These are phyloP conservation scores for Umbelopsis sp. DNA, from an alignment of 371 early-diverging fungal genomes.

Conservation along the genomic window DNA sequence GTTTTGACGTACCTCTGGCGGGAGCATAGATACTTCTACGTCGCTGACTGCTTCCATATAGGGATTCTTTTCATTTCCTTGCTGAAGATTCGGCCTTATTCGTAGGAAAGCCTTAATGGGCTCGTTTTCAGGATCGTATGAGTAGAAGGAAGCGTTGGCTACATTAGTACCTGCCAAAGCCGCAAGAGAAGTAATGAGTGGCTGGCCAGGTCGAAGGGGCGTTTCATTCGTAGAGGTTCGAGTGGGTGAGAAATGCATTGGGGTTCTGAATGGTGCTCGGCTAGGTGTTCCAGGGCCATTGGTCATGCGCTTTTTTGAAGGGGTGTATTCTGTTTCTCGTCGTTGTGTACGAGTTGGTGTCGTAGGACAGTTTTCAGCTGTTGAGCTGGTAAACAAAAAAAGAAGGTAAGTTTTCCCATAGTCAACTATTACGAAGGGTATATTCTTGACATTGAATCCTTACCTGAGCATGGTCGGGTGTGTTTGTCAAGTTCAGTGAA, in stretches of 20 bases:
- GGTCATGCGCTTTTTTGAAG: not conserved
- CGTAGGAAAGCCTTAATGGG: conserved; percentile 58
- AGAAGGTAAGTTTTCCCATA: no score
- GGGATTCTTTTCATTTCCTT: conserved; percentile 24
- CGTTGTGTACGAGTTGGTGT: conserved; percentile 6
- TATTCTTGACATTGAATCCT: not conserved
- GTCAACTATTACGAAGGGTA: not conserved
- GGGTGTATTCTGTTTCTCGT: conserved; percentile 9
- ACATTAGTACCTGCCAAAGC: not conserved
- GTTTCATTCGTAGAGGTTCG: conserved; percentile 26
- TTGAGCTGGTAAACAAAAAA: not conserved
- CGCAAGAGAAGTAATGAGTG: conserved; percentile 6
- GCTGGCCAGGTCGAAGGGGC: conserved; percentile 23
- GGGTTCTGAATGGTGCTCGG: conserved; percentile 17
- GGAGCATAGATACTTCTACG: conserved; percentile 48
- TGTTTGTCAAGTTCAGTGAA: not conserved
- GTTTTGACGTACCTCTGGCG: conserved; percentile 38
- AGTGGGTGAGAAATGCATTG: conserved; percentile 31
- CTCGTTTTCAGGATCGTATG: conserved; percentile 46
- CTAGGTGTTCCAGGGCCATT: not conserved
- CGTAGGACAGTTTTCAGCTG: conserved; percentile 10
- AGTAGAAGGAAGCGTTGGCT: not conserved
- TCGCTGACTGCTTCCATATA: conserved; percentile 56
- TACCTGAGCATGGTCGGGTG: conserved; percentile 9
- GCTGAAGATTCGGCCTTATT: conserved; percentile 32